Conservation (phyloP, 2,329 filamentous ascomycete genomes). For the Penicillium janthinellum region DNA sequence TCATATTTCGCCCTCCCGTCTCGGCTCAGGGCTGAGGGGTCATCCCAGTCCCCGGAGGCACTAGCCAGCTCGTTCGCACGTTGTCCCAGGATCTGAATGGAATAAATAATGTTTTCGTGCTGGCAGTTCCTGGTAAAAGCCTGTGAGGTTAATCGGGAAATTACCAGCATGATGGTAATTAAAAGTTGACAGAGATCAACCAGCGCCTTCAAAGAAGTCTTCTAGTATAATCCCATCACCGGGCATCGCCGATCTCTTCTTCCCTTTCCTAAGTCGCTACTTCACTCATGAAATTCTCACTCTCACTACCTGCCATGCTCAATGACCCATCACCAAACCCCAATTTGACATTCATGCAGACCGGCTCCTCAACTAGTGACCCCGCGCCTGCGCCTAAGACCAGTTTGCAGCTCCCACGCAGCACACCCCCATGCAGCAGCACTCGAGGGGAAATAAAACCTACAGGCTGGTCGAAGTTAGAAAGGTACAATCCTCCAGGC, state of each 20-base stretch:
- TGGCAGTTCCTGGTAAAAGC: too few species aligned
- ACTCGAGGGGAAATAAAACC: slow-evolving; percentile 11
- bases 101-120: background rate
- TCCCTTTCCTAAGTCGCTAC: background rate
- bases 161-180: background rate
- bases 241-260: background rate
- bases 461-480: background rate
- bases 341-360: slow-evolving; percentile 16
- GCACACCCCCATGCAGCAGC: slow-evolving; percentile 13
- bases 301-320: too few species aligned
- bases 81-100: slow-evolving; percentile 6
- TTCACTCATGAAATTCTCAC: too few species aligned
- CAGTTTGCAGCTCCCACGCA: slow-evolving; percentile 24
- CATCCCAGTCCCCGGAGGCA: background rate
- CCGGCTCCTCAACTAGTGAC: slow-evolving; percentile 7
- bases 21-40: background rate
- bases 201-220: too few species aligned
- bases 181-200: background rate
- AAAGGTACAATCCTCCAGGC: background rate
- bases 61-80: slow-evolving; percentile 20
- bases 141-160: background rate
- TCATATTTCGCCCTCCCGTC: slow-evolving; percentile 31
- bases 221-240: background rate
- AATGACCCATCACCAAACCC: background rate
- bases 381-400: slow-evolving; percentile 22